These are phyloP conservation scores for Skeletonema menzelii DNA, from an alignment of 108 stramenopile species.

Conservation along the genomic window DNA sequence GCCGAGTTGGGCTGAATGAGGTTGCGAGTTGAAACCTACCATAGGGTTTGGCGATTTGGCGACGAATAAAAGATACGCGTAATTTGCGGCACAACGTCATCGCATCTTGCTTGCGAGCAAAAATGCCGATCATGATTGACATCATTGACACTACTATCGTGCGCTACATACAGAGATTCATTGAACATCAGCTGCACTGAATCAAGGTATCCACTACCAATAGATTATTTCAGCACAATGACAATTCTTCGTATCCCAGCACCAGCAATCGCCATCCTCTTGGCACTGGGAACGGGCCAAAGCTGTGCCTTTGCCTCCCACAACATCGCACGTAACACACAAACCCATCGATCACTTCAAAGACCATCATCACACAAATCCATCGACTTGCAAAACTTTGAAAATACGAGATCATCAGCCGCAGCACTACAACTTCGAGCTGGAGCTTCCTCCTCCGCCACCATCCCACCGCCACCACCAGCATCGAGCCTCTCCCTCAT, in stretches of 20 bases:
- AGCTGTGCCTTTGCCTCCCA: neutral
- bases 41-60: neutral
- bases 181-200: neutral
- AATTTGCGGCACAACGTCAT: too few relatives aligned
- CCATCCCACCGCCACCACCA: conserved; percentile 42
- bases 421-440: conserved; percentile 4
- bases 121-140: too few relatives aligned
- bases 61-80: neutral
- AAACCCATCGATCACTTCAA: neutral
- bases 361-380: neutral
- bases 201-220: too few relatives aligned
- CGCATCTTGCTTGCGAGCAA: too few relatives aligned
- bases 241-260: neutral
- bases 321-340: neutral
- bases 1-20: neutral
- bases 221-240: neutral
- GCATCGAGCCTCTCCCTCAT: conserved; percentile 57
- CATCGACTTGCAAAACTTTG: neutral
- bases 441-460: neutral
- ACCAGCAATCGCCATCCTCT: neutral
- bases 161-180: too few relatives aligned
- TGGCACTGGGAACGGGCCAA: neutral
- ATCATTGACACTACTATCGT: neutral
- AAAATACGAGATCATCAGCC: neutral
- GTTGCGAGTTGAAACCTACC: too few relatives aligned